Evolutionary conservation across 1,139 yeast genomes (phyloP).

Genomic region (Debaryomycetaceae sp.): DNA sequence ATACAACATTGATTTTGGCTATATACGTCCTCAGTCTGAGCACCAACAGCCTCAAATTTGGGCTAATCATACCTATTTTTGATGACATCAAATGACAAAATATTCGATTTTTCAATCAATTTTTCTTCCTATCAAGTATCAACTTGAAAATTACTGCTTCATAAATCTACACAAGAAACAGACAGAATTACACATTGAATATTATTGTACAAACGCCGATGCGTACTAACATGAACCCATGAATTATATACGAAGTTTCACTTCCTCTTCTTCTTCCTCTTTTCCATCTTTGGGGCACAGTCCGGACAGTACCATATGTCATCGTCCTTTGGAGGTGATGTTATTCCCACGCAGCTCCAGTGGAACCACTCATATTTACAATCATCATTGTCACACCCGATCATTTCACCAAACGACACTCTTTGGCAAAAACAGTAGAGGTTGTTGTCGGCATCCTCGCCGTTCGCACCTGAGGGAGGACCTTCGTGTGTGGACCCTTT

Average conservation of each 20-base stretch:
- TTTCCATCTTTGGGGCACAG: slow-evolving; percentile 52
- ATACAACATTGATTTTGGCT: too few relatives aligned
- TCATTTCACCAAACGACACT: slow-evolving; percentile 87
- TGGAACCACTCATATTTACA: slow-evolving; percentile 90
- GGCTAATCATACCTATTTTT: neutral
- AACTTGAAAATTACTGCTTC: neutral
- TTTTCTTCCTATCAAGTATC: neutral
- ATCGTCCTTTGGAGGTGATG: slow-evolving; percentile 63
- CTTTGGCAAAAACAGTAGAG: slow-evolving; percentile 81
- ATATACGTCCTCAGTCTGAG: neutral
- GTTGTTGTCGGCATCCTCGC: slow-evolving; percentile 63
- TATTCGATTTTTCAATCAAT: neutral
- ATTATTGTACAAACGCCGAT: too few relatives aligned
- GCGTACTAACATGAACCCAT: neutral
- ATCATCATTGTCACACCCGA: slow-evolving; percentile 82
- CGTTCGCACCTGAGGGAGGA: slow-evolving; percentile 13
- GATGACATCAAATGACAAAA: neutral
- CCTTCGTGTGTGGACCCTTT: slow-evolving; percentile 6
- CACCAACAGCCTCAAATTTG: neutral
- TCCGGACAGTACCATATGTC: slow-evolving; percentile 72
- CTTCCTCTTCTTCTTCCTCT: slow-evolving; percentile 44
- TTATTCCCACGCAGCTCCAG: slow-evolving; percentile 78
- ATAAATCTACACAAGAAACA: neutral
- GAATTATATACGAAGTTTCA: slow-evolving; percentile 4
- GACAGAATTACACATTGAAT: too few relatives aligned